Evolutionary conservation across 306 rosid genomes (phyloP).

Genomic region (Begonia loranthoides): DNA sequence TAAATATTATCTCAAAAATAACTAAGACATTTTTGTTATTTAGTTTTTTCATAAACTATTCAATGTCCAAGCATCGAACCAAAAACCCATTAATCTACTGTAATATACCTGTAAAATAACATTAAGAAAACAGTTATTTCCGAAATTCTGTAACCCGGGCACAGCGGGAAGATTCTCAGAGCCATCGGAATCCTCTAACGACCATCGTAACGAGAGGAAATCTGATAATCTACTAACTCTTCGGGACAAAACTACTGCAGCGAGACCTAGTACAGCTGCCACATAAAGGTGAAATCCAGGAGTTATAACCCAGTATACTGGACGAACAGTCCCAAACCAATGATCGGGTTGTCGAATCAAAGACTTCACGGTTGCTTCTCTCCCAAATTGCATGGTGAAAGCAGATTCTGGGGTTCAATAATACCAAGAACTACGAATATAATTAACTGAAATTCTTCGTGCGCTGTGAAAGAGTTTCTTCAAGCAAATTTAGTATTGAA

Average conservation of each 20-base stretch:
- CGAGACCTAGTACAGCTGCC: slow-evolving; percentile 31
- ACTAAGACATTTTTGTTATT: not conserved
- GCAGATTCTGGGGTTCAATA: too few species aligned
- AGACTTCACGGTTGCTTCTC: not conserved
- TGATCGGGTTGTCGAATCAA: slow-evolving; percentile 18
- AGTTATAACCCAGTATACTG: slow-evolving; percentile 15
- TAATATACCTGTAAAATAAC: slow-evolving; percentile 68
- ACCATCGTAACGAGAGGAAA: slow-evolving; percentile 25
- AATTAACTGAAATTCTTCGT: too few species aligned
- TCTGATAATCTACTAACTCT: slow-evolving; percentile 24
- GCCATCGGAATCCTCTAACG: slow-evolving; percentile 4
- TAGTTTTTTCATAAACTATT: not conserved
- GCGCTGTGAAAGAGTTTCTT: too few species aligned
- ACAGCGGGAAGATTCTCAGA: slow-evolving; percentile 18
- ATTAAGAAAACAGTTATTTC: slow-evolving; percentile 72
- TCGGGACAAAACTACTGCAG: slow-evolving; percentile 32
- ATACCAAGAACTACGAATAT: too few species aligned
- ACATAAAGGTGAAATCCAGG: slow-evolving; percentile 21
- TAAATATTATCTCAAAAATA: not conserved
- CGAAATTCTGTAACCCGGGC: slow-evolving; percentile 76
- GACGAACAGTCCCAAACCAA: slow-evolving; percentile 15
- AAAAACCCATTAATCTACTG: not conserved
- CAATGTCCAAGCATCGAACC: not conserved
- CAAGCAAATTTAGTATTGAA: too few species aligned
- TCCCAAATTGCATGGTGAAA: too few species aligned